These are phyloP conservation scores for Cyberlindnera maritima DNA, from an alignment of 805 yeast genomes.

Conservation along the genomic window DNA sequence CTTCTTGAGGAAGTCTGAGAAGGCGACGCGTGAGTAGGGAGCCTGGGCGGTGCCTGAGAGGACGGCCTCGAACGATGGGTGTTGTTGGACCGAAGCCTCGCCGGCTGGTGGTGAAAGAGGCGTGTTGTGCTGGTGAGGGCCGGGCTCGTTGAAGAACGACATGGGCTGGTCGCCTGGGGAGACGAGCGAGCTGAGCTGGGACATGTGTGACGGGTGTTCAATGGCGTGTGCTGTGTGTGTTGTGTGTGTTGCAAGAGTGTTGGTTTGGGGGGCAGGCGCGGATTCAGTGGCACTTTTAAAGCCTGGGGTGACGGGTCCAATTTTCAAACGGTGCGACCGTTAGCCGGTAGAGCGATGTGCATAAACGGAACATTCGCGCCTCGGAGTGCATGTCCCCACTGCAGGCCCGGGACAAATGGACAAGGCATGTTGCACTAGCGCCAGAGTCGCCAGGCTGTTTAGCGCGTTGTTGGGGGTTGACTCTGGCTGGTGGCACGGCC, in stretches of 20 bases:
- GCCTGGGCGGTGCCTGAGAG: constrained; percentile 24
- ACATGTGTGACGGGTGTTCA: not conserved
- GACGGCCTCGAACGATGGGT: constrained; percentile 25
- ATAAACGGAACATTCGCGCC: constrained; percentile 1
- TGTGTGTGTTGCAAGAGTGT: not conserved
- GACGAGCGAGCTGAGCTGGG: constrained; percentile 5
- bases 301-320: not conserved
- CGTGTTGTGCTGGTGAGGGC: constrained; percentile 1
- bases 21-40: constrained; percentile 28
- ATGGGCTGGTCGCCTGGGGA: not conserved
- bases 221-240: not conserved
- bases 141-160: not conserved
- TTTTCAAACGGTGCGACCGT: constrained; percentile 9
- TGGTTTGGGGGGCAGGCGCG: not conserved
- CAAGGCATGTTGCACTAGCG: no score
- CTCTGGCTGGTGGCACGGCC: no score
- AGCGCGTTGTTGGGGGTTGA: no score
- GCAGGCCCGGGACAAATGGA: not conserved
- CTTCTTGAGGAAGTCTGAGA: constrained; percentile 22
- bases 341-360: constrained; percentile 9
- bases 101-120: constrained; percentile 22
- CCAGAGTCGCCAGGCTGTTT: no score
- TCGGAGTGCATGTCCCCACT: constrained; percentile 1
- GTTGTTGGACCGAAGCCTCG: constrained; percentile 7
- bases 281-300: constrained; percentile 2